Conservation (phyloP, 108 stramenopile species). For the Cyclotella cryptica region DNA sequence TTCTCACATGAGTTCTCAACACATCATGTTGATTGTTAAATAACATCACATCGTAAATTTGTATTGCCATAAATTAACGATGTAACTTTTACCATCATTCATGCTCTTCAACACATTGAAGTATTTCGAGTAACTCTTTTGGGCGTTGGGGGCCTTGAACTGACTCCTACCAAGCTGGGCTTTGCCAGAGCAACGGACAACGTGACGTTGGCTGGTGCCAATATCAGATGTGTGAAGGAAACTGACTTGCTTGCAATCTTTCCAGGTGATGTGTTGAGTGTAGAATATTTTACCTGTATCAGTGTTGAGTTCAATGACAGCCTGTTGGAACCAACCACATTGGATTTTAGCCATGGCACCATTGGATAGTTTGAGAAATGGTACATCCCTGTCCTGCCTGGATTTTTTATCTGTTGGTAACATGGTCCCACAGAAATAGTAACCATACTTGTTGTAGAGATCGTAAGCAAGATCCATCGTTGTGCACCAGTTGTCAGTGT, state of each 20-base stretch:
- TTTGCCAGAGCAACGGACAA: too few species aligned
- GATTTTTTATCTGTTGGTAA: conserved; percentile 26
- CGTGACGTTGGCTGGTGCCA: too few species aligned
- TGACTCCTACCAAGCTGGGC: conserved; percentile 7
- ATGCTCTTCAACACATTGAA: too few species aligned
- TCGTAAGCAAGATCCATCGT: conserved; percentile 6
- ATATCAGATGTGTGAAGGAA: conserved; percentile 6
- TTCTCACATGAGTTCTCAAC: too few species aligned
- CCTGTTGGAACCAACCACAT: conserved; percentile 30
- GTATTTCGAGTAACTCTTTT: conserved; percentile 1
- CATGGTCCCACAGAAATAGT: conserved; percentile 24
- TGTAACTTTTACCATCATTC: too few species aligned
- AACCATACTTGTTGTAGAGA: conserved; percentile 23
- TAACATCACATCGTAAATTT: too few species aligned
- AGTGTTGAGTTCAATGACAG: background rate
- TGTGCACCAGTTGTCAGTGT: conserved; percentile 32
- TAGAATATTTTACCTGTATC: background rate
- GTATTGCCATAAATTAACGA: too few species aligned
- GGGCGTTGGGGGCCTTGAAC: background rate
- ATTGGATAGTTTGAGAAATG: conserved; percentile 38
- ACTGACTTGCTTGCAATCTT: conserved; percentile 12
- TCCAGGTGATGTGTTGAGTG: conserved; percentile 11
- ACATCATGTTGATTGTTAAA: too few species aligned
- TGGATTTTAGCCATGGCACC: conserved; percentile 1
- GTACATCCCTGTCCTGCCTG: conserved; percentile 17